phyloP scores from a whole-genome alignment of 768 basidiomycete genomes.

The Russula sp. region DNA sequence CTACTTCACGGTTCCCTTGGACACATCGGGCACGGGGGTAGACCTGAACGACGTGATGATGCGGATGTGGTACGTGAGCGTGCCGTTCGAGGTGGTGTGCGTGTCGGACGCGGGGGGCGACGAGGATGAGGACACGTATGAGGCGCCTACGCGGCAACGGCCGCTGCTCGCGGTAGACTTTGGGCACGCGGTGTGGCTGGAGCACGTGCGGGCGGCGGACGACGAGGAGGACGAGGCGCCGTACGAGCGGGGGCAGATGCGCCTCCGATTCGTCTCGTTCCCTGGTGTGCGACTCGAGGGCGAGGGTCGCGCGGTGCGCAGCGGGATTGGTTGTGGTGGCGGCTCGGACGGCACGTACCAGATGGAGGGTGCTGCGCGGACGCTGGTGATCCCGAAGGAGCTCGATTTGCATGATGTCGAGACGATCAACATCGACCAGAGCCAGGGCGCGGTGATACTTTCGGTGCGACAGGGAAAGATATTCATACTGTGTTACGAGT shows the following conservation, averaged over 20 bases:
- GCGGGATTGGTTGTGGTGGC: neutral
- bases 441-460: conserved; percentile 65
- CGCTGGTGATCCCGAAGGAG: neutral
- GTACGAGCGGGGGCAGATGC: conserved; percentile 37
- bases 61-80: conserved; percentile 64
- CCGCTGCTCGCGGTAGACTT: conserved; percentile 82
- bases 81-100: conserved; percentile 67
- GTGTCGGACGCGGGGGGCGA: conserved; percentile 42
- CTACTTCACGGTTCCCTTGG: conserved; percentile 65
- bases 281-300: conserved; percentile 43
- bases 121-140: conserved; percentile 38
- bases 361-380: conserved; percentile 31
- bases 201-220: conserved; percentile 39
- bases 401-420: conserved; percentile 49
- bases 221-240: conserved; percentile 31
- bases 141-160: conserved; percentile 39
- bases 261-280: conserved; percentile 66
- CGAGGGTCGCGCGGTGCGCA: conserved; percentile 26
- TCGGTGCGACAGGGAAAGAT: conserved; percentile 63
- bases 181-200: conserved; percentile 46
- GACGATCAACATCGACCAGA: conserved; percentile 75
- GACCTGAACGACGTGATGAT: conserved; percentile 50
- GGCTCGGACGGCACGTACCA: conserved; percentile 32
- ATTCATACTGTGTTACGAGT: conserved; percentile 65
- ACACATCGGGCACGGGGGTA: neutral